Conservation (phyloP, 257 asterid species). For the Jaltomata sinuosa region DNA sequence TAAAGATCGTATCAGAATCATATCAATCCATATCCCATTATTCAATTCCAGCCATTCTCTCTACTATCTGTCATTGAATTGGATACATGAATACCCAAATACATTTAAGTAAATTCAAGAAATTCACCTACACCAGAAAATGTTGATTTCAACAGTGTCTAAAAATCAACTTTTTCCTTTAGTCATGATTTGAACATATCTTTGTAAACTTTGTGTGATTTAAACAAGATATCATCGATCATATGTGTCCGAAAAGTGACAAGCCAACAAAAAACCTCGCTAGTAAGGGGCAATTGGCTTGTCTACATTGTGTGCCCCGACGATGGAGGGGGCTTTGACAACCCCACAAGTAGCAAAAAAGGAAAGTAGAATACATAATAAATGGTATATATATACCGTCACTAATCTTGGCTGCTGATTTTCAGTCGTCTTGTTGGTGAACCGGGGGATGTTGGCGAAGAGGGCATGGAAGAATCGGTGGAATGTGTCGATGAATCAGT, state of each 20-base stretch:
- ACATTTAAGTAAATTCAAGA: not conserved
- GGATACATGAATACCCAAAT: not conserved
- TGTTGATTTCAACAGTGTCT: not conserved
- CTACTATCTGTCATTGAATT: slow-evolving; percentile 20
- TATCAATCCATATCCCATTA: slow-evolving; percentile 31
- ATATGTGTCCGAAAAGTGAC: slow-evolving; percentile 21
- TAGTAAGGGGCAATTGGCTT: slow-evolving; percentile 7
- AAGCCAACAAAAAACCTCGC: slow-evolving; percentile 27
- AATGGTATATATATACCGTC: not conserved
- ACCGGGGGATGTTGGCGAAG: slow-evolving; percentile 29
- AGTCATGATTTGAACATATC: not conserved
- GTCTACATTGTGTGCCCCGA: not conserved
- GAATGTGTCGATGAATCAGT: not conserved
- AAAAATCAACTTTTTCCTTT: not conserved
- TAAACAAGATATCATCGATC: not conserved
- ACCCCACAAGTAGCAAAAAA: not conserved
- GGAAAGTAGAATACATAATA: not conserved
- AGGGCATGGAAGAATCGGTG: slow-evolving; percentile 13
- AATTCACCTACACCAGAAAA: not conserved
- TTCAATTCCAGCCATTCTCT: slow-evolving; percentile 32
- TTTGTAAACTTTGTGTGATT: not conserved
- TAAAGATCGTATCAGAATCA: slow-evolving; percentile 60
- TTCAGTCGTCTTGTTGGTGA: slow-evolving; percentile 45
- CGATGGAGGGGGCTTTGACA: not conserved
- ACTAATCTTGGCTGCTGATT: slow-evolving; percentile 9